These are phyloP conservation scores for Phaeosphaeriaceae sp. DNA, from an alignment of 2,329 filamentous ascomycete genomes.

Conservation along the genomic window DNA sequence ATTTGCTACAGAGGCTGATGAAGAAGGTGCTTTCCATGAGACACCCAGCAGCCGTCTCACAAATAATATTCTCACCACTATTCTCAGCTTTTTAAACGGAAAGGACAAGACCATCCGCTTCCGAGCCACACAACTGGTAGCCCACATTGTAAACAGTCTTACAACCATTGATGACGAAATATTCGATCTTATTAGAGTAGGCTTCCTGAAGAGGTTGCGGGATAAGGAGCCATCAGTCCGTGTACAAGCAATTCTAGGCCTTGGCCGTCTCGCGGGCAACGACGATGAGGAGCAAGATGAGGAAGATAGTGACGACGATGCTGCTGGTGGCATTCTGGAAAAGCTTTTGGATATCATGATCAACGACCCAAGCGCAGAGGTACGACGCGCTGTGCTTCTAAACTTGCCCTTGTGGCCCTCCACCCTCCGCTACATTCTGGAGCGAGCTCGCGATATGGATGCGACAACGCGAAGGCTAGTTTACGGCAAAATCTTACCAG, in stretches of 20 bases:
- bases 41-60: constrained; percentile 84
- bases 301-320: constrained; percentile 71
- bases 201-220: constrained; percentile 81
- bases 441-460: constrained; percentile 89
- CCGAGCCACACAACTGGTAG: constrained; percentile 85
- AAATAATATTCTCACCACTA: constrained; percentile 72
- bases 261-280: constrained; percentile 79
- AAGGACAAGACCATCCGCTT: constrained; percentile 96
- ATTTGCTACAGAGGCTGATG: constrained; percentile 57
- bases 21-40: constrained; percentile 75
- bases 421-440: constrained; percentile 85
- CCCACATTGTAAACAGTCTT: constrained; percentile 89
- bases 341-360: constrained; percentile 88
- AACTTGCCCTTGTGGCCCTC: constrained; percentile 87
- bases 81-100: constrained; percentile 77
- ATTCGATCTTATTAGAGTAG: constrained; percentile 80
- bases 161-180: constrained; percentile 91
- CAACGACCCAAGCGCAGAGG: constrained; percentile 93
- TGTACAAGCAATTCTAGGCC: constrained; percentile 86
- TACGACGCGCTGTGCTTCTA: constrained; percentile 83
- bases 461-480: constrained; percentile 81
- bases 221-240: constrained; percentile 95
- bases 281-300: constrained; percentile 67
- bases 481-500: constrained; percentile 85
- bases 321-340: constrained; percentile 73